phyloP scores from a whole-genome alignment of 176 grass and related monocot genomes.

The Bolboschoenus planiculmis region DNA sequence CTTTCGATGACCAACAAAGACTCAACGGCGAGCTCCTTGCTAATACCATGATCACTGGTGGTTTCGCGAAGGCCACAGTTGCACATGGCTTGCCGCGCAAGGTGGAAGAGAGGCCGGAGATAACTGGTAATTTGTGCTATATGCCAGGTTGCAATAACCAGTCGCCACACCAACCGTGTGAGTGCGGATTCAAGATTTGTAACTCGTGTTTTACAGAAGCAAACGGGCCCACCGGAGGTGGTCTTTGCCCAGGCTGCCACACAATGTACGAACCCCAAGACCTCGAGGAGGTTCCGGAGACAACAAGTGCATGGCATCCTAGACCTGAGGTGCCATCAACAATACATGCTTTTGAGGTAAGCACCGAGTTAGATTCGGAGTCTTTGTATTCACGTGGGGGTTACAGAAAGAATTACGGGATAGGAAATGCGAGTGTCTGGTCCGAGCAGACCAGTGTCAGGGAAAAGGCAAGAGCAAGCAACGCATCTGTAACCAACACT shows the following conservation, averaged over 20 bases:
- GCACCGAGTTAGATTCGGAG: not conserved
- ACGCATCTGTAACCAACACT: not conserved
- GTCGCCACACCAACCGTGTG: not conserved
- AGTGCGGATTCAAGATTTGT: constrained; percentile 14
- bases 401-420: not conserved
- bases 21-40: constrained; percentile 7
- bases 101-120: not conserved
- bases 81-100: not conserved
- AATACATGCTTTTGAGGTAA: constrained; percentile 9
- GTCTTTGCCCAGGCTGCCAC: not conserved
- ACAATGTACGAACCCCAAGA: not conserved
- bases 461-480: not conserved
- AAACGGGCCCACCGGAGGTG: not conserved
- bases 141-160: constrained; percentile 5
- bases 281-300: not conserved
- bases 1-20: constrained; percentile 5
- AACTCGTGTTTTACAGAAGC: constrained; percentile 8
- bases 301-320: not conserved
- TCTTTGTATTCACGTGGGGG: not conserved
- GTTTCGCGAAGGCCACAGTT: not conserved
- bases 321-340: not conserved
- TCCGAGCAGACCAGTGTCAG: not conserved
- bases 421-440: not conserved
- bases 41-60: constrained; percentile 6
- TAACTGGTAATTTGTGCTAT: not conserved